Evolutionary conservation across 768 basidiomycete species (phyloP).

Genomic region (Leccinum variicolor): DNA sequence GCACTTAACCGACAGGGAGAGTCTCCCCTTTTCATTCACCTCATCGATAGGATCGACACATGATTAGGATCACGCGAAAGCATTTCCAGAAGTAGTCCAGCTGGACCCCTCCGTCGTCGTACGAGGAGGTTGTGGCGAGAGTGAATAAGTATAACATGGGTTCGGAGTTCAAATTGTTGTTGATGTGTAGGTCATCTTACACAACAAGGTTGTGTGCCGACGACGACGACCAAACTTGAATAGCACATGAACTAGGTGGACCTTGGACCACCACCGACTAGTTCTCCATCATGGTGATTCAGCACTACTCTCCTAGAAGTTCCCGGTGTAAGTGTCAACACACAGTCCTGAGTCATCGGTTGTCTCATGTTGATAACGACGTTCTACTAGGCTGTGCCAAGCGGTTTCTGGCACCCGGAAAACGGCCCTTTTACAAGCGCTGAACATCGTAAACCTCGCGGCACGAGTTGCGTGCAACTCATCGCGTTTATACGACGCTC

Average conservation of each 20-base stretch:
- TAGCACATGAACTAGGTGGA: slow-evolving; percentile 33
- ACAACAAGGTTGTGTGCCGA: slow-evolving; percentile 35
- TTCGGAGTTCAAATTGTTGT: too few species aligned
- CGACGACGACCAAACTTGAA: slow-evolving; percentile 26
- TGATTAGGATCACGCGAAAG: slow-evolving; percentile 26
- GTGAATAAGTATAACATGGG: slow-evolving; percentile 20
- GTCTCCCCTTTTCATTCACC: slow-evolving; percentile 30
- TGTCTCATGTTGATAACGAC: background rate
- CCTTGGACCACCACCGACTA: slow-evolving; percentile 41
- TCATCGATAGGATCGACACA: slow-evolving; percentile 37
- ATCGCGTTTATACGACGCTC: slow-evolving; percentile 23
- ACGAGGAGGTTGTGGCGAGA: slow-evolving; percentile 44
- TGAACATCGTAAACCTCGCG: slow-evolving; percentile 40
- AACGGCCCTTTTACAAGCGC: slow-evolving; percentile 18
- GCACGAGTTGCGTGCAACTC: slow-evolving; percentile 30
- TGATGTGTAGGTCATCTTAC: slow-evolving; percentile 1
- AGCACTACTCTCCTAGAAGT: background rate
- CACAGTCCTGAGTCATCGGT: background rate
- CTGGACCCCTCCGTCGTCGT: slow-evolving; percentile 25
- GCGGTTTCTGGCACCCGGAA: slow-evolving; percentile 28
- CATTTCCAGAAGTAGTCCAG: slow-evolving; percentile 35
- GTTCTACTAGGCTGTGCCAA: slow-evolving; percentile 29
- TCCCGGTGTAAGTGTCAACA: slow-evolving; percentile 24
- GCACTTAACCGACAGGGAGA: slow-evolving; percentile 19
- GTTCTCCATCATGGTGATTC: slow-evolving; percentile 41